Conservation (phyloP, 768 basidiomycete genomes). For the Leccinum boreale region DNA sequence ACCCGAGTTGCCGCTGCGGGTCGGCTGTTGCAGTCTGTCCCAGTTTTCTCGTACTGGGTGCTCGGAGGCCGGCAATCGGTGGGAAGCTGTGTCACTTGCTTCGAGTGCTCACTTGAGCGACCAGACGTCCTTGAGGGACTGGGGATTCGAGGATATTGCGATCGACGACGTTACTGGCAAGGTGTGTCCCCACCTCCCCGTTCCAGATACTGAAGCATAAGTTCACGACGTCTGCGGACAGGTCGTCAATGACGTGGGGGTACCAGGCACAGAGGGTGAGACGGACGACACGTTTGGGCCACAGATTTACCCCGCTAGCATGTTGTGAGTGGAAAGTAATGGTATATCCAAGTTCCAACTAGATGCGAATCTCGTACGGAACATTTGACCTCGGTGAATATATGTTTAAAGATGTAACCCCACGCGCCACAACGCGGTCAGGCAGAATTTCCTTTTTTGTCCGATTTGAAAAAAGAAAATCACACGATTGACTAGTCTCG, state of each 20-base stretch:
- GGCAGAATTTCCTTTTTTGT: too few species aligned
- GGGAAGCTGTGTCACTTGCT: conserved; percentile 47
- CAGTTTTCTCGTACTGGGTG: conserved; percentile 38
- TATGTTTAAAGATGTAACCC: too few species aligned
- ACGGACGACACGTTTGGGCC: conserved; percentile 54
- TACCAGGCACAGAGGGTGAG: conserved; percentile 62
- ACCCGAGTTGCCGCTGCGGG: conserved; percentile 48
- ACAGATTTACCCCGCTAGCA: conserved; percentile 32
- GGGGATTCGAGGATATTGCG: conserved; percentile 78
- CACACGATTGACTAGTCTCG: too few species aligned
- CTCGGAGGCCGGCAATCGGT: conserved; percentile 26
- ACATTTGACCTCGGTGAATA: background rate
- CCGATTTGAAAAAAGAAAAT: too few species aligned
- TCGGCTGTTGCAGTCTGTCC: conserved; percentile 76
- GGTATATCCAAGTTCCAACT: background rate
- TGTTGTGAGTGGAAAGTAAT: conserved; percentile 10
- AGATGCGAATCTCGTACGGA: background rate
- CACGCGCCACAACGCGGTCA: too few species aligned
- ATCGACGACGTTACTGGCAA: conserved; percentile 49
- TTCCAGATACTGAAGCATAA: background rate
- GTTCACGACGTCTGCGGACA: conserved; percentile 24
- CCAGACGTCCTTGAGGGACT: conserved; percentile 61
- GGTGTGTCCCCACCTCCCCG: conserved; percentile 35
- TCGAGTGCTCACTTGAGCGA: conserved; percentile 54
- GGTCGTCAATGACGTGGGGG: conserved; percentile 71